Base-by-base conservation (phyloP, 2,329 filamentous ascomycete species). In the Fusarium torreyae region DNA sequence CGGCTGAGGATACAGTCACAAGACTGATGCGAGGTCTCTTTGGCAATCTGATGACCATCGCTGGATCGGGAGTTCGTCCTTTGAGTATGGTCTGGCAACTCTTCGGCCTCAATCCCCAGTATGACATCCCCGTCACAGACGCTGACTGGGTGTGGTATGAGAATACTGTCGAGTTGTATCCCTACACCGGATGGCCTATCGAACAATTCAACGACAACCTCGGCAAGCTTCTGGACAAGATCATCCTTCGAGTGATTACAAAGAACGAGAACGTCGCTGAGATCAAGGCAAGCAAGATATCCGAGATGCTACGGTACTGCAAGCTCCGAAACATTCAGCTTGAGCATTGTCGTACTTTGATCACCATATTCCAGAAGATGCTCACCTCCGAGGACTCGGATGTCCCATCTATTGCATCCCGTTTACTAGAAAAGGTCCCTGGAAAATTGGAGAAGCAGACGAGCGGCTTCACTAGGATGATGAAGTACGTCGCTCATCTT, bases 11-110 rank as follows among this genome's bases (percentile, higher is more conserved):
- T 14, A 65, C 62, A 0, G 53, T 65, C 1, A 65, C 61, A 2
- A 34, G 26, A 1, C 7, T 65, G 8, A 65, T 65, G 62, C 34
- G 62, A 38, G 62, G 60, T 0, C 53, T 65, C 0, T 65, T 65
- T 1, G 62, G 62, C 0, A 65, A 60, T 5, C 31, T 65, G 1
- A 65, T 65, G 60, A 65, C 62, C 7, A 60, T 65, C 6, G 62
- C 62, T 0, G 62, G 62, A 0, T 65, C 62, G 0, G 62, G 62
- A 0, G 62, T 65, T 0, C 11, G 62, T 0, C 62, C 62, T 39
- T 13, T 65, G n/a, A 65, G 62, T n/a, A 65, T 65, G 53, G 62
- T 65, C 1, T 65, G 62, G 62, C 62, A 65, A 2, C 15, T 65
- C 1, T 46, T 65, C 7, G 62, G 62, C 0, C 1, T 65, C 0